A percentile compares a stretch with the other conserved stretches of the same genome.
These are phyloP conservation scores for Bonnemaisonia californica DNA, from an alignment of 31 red algal genomes.

Conservation along the genomic window DNA sequence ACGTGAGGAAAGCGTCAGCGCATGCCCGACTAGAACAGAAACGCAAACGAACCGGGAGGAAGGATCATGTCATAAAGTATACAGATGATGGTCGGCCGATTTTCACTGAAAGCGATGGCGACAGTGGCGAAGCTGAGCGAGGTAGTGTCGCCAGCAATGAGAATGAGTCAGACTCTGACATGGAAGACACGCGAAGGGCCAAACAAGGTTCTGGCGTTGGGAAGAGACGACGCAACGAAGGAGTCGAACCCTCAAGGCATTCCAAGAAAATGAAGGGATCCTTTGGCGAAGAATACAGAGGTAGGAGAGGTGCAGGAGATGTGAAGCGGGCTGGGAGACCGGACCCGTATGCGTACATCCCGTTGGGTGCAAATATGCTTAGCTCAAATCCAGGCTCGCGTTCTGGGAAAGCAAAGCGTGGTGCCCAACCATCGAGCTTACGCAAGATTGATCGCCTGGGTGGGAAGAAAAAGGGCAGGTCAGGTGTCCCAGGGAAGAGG, in stretches of 20 bases:
- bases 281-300: conserved; percentile 72
- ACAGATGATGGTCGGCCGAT: conserved; percentile 77
- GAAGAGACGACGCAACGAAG: conserved; percentile 28
- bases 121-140: conserved; percentile 58
- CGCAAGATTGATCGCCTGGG: background rate
- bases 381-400: conserved; percentile 21
- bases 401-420: background rate
- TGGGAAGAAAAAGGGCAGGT: background rate
- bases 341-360: conserved; percentile 88
- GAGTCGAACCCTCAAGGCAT: conserved; percentile 10
- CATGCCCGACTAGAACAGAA: conserved; percentile 1
- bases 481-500: background rate
- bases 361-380: conserved; percentile 65
- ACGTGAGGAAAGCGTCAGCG: background rate
- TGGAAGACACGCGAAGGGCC: background rate
- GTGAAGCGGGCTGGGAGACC: conserved; percentile 70
- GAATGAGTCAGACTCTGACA: conserved; percentile 45
- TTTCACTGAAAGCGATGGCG: conserved; percentile 74
- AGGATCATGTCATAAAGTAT: conserved; percentile 50
- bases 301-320: conserved; percentile 61
- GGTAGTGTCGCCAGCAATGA: conserved; percentile 39
- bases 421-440: background rate
- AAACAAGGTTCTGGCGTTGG: background rate
- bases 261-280: conserved; percentile 70
- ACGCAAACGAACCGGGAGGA: background rate